phyloP scores from a whole-genome alignment of 495 filamentous ascomycete genomes.

The Echria macrotheca region DNA sequence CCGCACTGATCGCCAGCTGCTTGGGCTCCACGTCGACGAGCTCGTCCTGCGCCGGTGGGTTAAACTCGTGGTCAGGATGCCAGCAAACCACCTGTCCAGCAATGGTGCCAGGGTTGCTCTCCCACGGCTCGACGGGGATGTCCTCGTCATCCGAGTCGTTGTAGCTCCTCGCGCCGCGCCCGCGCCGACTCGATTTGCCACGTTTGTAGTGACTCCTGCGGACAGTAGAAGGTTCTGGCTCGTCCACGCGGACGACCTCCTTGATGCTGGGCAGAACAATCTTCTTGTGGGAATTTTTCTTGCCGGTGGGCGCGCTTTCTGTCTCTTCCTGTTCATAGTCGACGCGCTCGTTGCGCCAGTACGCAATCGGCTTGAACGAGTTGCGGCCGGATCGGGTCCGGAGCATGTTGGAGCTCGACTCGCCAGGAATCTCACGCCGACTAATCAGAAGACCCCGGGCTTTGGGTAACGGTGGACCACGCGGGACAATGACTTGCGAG shows the following conservation, averaged over 20 bases:
- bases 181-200: background rate
- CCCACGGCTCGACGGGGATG: conserved; percentile 47
- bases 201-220: background rate
- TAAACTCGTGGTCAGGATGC: conserved; percentile 41
- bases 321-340: conserved; percentile 58
- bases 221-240: conserved; percentile 34
- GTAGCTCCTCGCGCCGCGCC: conserved; percentile 10
- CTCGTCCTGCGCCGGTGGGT: conserved; percentile 38
- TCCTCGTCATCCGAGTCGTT: conserved; percentile 40
- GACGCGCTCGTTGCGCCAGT: conserved; percentile 78
- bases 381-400: conserved; percentile 50
- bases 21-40: conserved; percentile 49
- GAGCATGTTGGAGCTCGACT: conserved; percentile 48
- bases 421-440: conserved; percentile 54
- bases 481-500: conserved; percentile 33
- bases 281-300: conserved; percentile 24
- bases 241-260: conserved; percentile 69
- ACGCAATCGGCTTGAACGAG: conserved; percentile 70
- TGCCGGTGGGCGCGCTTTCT: conserved; percentile 31
- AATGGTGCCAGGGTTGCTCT: conserved; percentile 40
- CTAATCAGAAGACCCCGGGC: conserved; percentile 63
- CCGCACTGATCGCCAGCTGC: conserved; percentile 68
- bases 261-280: conserved; percentile 62
- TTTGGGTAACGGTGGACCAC: conserved; percentile 48
- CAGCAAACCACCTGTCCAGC: conserved; percentile 42